Evolutionary conservation across 2,329 filamentous ascomycete species (phyloP), one percentile per base, ranked within the genome.

Genomic region (Ploettnerulaceae sp.): DNA sequence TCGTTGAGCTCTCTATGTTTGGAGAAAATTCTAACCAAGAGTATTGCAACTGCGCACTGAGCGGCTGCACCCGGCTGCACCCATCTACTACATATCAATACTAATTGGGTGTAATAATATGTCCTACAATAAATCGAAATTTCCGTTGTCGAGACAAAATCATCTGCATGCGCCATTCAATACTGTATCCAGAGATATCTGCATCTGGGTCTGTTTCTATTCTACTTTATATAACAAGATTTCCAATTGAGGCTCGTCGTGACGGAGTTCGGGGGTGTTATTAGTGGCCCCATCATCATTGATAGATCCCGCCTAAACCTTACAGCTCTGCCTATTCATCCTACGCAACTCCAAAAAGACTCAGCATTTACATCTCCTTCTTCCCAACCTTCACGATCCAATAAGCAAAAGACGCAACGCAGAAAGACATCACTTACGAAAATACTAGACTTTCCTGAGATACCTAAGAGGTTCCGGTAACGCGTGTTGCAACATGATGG

Each of bases 401-500:
- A 26, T 15, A 26, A 28, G 3, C 14, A n/a, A 12, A 38, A 18
- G 28, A 12, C 24, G 12, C 8, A 37, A 15, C 24, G n/a, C n/a
- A n/a, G n/a, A n/a, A n/a, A n/a, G 29, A 8, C 15, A 31, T 32
- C 33, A 12, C 17, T 5, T 20, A 11, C 18, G 7, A 24, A 28
- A 12, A n/a, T n/a, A n/a, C 17, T 15, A 17, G 3, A 37, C 20
- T 26, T n/a, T 6, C 14, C 24, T 28, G 18, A 44, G 12, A 14
- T 29, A 5, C 12, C 7, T n/a, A 24, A 22, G 4, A 18, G 9
- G 18, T 36, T 25, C 29, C 46, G n/a, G 35, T 39, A 25, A 48
- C 34, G 26, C 34, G 45, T 7, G 25, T 32, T 20, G 15, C 57
- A 73, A 69, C 60, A 85, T 77, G 76, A 96, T 96, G 90, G 84